Evolutionary conservation across 2,329 filamentous ascomycete genomes (phyloP).

Genomic region (Onygena corvina): DNA sequence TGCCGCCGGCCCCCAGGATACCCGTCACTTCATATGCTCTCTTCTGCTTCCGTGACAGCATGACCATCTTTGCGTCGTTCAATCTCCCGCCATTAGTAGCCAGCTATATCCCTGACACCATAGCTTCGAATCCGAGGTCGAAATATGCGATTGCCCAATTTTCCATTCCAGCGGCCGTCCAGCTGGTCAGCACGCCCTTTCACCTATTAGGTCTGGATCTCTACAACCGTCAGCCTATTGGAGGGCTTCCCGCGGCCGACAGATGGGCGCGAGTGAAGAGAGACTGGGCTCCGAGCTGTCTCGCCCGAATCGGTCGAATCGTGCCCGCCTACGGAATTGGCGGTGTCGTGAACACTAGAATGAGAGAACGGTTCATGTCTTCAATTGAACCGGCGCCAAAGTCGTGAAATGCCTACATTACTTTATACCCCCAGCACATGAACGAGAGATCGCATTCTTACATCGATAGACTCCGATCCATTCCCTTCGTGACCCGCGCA

Average conservation of each 20-base stretch:
- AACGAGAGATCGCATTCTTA: too few species aligned
- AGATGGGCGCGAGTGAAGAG: conserved; percentile 54
- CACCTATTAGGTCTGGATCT: conserved; percentile 76
- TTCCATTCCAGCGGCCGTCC: conserved; percentile 62
- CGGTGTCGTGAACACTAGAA: conserved; percentile 68
- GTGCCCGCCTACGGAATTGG: conserved; percentile 81
- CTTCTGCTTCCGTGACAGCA: conserved; percentile 69
- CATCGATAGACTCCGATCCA: background rate
- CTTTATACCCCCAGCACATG: background rate
- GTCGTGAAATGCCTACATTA: background rate
- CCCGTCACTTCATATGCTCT: conserved; percentile 60
- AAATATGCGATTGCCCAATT: conserved; percentile 63
- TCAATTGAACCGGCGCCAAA: conserved; percentile 36
- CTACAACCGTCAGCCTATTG: conserved; percentile 55
- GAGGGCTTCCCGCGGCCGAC: conserved; percentile 41
- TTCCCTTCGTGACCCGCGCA: background rate
- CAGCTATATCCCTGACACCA: conserved; percentile 48
- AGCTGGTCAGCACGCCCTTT: conserved; percentile 68
- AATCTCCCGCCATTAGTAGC: conserved; percentile 74
- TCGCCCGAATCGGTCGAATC: conserved; percentile 70
- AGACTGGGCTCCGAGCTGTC: conserved; percentile 63
- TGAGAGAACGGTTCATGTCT: conserved; percentile 56
- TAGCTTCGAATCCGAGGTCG: conserved; percentile 35
- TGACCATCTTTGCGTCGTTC: conserved; percentile 87
- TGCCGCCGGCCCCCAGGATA: conserved; percentile 36